These are phyloP conservation scores for Fusarium sulawesiense DNA, from an alignment of 2,329 filamentous ascomycete species.

Conservation along the genomic window DNA sequence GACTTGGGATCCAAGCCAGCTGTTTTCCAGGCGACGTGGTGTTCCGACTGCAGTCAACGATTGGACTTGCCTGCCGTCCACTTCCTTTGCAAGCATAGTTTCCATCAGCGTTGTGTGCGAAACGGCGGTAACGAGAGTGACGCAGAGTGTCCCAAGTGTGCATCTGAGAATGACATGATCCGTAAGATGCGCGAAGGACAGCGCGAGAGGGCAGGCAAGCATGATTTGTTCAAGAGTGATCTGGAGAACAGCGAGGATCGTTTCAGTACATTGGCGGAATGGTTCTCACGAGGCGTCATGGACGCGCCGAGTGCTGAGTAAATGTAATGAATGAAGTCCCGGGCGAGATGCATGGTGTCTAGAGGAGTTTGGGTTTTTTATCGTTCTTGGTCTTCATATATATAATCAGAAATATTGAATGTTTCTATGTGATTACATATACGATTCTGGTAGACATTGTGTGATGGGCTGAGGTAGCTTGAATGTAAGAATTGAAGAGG, in stretches of 20 bases:
- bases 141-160: constrained; percentile 88
- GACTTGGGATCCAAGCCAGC: constrained; percentile 83
- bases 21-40: constrained; percentile 91
- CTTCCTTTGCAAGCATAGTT: constrained; percentile 96
- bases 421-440: not conserved
- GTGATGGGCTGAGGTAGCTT: too few relatives aligned
- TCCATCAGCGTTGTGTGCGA: constrained; percentile 88
- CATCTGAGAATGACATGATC: constrained; percentile 86
- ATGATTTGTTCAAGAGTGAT: constrained; percentile 89
- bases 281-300: constrained; percentile 96
- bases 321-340: constrained; percentile 1
- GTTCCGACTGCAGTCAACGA: constrained; percentile 80
- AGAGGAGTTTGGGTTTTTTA: constrained; percentile 35
- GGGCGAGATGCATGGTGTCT: constrained; percentile 25
- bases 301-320: constrained; percentile 54
- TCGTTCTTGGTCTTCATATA: not conserved
- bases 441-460: not conserved
- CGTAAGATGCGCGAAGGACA: constrained; percentile 87
- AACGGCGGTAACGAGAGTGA: constrained; percentile 65
- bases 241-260: constrained; percentile 81
- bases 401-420: constrained; percentile 14
- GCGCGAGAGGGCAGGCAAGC: constrained; percentile 84
- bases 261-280: constrained; percentile 92
- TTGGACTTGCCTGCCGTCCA: constrained; percentile 92
- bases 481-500: too few relatives aligned